Evolutionary conservation across 2,329 filamentous ascomycete species (phyloP), one percentile per base, ranked within the genome.

Genomic region (Celoporthe dispersa): DNA sequence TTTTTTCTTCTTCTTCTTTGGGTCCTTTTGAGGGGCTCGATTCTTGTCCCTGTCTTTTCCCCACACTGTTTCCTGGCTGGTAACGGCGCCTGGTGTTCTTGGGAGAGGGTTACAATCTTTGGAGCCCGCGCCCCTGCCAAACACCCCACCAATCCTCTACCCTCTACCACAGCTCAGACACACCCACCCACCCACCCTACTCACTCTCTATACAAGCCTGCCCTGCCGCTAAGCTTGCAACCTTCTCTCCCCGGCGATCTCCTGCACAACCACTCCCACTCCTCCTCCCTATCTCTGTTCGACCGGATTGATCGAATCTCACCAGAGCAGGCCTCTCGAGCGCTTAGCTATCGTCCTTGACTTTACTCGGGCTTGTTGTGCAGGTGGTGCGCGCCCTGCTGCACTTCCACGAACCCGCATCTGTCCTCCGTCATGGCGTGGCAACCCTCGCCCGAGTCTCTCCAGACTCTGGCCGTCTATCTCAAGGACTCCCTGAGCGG

Each of bases 401-500:
- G 62, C 60, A 68, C 70, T 51, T 35, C 48, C 57, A 68, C 53
- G 62, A 64, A 48, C 62, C 37, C 60, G 31, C 59, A 14, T 22
- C 66, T 31, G n/a, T 41, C 57, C 51, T 22, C 41, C 57, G 72
- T 48, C 79, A 98, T 97, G 94, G 89, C 91, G 81, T 99, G 96
- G 96, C 93, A 97, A 84, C 96, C 96, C 73, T 86, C 92, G 78
- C 89, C 91, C 77, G 93, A 94, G 86, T 94, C 92, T 80, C 86
- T 99, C 85, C 88, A 88, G 86, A 94, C 98, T 87, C 89, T 99
- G 74, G 92, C 94, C 75, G 88, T 91, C 78, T 98, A 91, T 82
- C 88, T 99, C 78, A 93, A 91, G 83, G 94, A 98, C 84, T 98
- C 96, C 60, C 86, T 98, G 77, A 97, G 93, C 80, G 92, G 91